Evolutionary conservation across 2,329 filamentous ascomycete species (phyloP), one percentile per base, ranked within the genome.

Genomic region (Nemania sp.): DNA sequence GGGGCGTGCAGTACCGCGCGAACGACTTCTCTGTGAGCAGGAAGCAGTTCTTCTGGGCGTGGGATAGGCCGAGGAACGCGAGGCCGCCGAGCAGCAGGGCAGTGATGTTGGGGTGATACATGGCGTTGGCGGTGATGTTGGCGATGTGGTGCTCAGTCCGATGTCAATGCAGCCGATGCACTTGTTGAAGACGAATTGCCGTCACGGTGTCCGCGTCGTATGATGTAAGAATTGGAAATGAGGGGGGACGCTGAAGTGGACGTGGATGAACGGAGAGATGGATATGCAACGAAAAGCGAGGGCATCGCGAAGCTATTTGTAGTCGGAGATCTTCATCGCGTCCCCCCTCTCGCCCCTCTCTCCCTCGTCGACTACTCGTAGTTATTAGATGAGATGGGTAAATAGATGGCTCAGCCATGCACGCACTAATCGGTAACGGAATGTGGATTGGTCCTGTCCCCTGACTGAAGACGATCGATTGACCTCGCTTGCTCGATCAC

Each of bases 1-100:
- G n/a, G 4, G 60, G 47, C 10, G 61, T 67, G 63, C 68, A 70
- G 64, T 67, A 68, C 15, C 62, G 62, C 10, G 39, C 55, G 29
- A 15, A 17, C 4, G 57, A 55, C 32, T 54, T 43, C 57, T 69
- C 47, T 39, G 65, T 67, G 5, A n/a, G n/a, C n/a, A n/a, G n/a
- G n/a, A 34, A 29, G 60, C 69, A 70, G 45, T 59, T 56, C 32
- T 65, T 39, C 46, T 52, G 45, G n/a, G 53, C 54, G 18, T 45
- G 20, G 11, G 48, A 52, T 3, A 20, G 13, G 35, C 46, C 29
- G 37, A 59, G 37, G 46, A 32, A 10, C 5, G 43, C 29, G 39
- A 60, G 46, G 47, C 47, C 50, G 42, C 52, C 9, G n/a, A 65
- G 60, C 32, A 65, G 35, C 17, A 52, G 9, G 45, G 34, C n/a